Evolutionary conservation across 148 eudicot species (phyloP).

Genomic region (Silene uniflora): DNA sequence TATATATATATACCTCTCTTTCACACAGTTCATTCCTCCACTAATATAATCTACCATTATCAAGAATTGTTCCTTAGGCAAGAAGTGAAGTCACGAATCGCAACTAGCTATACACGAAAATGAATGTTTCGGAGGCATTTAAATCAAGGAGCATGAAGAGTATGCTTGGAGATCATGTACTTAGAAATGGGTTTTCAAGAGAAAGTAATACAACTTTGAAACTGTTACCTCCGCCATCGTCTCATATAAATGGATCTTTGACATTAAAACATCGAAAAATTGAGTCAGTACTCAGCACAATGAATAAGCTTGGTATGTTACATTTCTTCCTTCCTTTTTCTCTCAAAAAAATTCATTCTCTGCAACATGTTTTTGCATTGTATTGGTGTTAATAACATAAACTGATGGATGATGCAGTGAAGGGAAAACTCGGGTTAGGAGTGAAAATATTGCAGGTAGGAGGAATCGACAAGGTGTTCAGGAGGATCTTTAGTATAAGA

Average conservation of each 20-base stretch:
- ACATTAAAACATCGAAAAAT: slow-evolving; percentile 15
- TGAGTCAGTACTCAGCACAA: slow-evolving; percentile 18
- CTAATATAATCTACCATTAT: neutral
- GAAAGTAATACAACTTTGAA: neutral
- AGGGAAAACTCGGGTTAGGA: slow-evolving; percentile 23
- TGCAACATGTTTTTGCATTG: neutral
- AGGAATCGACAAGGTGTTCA: slow-evolving; percentile 21
- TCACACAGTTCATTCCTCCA: neutral
- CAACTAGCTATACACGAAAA: neutral
- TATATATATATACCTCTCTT: neutral
- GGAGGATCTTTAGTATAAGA: slow-evolving; percentile 18
- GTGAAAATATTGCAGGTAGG: slow-evolving; percentile 4
- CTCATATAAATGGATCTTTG: slow-evolving; percentile 2
- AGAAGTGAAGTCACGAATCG: neutral
- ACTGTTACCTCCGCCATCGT: slow-evolving; percentile 16
- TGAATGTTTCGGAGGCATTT: slow-evolving; percentile 24
- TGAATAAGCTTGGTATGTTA: slow-evolving; percentile 31
- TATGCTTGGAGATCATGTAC: slow-evolving; percentile 28
- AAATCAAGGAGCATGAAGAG: slow-evolving; percentile 28
- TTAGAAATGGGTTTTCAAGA: slow-evolving; percentile 19
- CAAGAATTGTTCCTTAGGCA: neutral
- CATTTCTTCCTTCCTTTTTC: neutral
- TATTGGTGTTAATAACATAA: neutral
- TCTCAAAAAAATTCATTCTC: neutral
- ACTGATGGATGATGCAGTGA: slow-evolving; percentile 9